phyloP scores from a whole-genome alignment of 1,139 yeast species.

The Yamadazyma aaseri region DNA sequence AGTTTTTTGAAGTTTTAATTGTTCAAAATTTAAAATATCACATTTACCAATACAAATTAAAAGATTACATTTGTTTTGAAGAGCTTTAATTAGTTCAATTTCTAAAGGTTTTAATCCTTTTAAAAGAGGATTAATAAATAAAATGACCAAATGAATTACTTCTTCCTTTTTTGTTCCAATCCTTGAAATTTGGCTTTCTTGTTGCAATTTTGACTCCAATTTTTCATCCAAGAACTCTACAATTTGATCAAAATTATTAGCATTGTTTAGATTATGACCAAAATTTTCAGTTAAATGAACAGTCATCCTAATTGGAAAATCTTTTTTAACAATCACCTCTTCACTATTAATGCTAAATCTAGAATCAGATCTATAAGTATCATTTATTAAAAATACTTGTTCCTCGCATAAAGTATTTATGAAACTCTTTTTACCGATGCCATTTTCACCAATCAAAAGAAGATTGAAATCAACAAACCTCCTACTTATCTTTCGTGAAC shows the following conservation, averaged over 20 bases:
- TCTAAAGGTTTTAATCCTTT: conserved; percentile 42
- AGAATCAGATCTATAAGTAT: conserved; percentile 2
- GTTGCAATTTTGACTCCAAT: conserved; percentile 53
- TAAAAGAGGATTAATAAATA: conserved; percentile 58
- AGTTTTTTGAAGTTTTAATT: conserved; percentile 38
- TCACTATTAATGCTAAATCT: conserved; percentile 7
- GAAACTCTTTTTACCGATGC: conserved; percentile 34
- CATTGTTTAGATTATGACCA: conserved; percentile 37
- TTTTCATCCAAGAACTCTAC: conserved; percentile 53
- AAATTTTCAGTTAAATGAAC: conserved; percentile 27
- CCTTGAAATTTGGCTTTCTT: conserved; percentile 61
- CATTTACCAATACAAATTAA: conserved; percentile 59
- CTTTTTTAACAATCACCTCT: conserved; percentile 9
- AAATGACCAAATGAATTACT: conserved; percentile 59
- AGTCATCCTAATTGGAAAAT: conserved; percentile 25
- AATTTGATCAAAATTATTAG: conserved; percentile 23
- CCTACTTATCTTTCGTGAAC: conserved; percentile 19
- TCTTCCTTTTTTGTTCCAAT: conserved; percentile 53
- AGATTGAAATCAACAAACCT: conserved; percentile 22
- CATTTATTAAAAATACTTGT: conserved; percentile 10
- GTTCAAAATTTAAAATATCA: conserved; percentile 53
- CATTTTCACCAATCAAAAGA: conserved; percentile 34
- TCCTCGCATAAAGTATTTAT: conserved; percentile 30
- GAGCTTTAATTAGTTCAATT: conserved; percentile 47
- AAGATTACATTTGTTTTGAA: conserved; percentile 53